phyloP scores from a whole-genome alignment of 1,139 yeast genomes.

The Chernovozyma aurita region DNA sequence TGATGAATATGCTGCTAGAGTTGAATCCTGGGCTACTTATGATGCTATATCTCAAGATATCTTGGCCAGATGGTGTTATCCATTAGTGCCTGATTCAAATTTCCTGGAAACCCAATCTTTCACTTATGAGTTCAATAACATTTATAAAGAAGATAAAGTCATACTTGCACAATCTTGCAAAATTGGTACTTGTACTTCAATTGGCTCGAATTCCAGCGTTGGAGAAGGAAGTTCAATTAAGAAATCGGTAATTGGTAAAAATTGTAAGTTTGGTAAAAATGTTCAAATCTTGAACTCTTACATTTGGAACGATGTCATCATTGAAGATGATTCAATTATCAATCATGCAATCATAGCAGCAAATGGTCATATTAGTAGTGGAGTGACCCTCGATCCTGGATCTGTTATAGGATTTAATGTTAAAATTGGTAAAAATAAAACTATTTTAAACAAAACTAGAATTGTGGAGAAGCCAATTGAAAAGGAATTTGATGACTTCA shows the following conservation, averaged over 20 bases:
- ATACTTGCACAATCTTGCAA: constrained; percentile 90
- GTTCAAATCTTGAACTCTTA: constrained; percentile 69
- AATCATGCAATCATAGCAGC: constrained; percentile 68
- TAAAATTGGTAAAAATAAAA: constrained; percentile 48
- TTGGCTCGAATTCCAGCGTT: constrained; percentile 70
- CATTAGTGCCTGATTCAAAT: constrained; percentile 85
- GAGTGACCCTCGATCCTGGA: constrained; percentile 56
- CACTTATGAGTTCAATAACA: constrained; percentile 75
- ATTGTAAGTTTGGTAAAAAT: constrained; percentile 78
- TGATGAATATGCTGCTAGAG: constrained; percentile 84
- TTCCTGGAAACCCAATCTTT: constrained; percentile 67
- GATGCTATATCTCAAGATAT: constrained; percentile 90
- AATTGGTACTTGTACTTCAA: constrained; percentile 69
- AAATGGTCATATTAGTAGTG: constrained; percentile 49
- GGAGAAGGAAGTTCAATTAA: constrained; percentile 53
- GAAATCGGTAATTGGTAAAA: constrained; percentile 77
- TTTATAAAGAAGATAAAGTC: constrained; percentile 80
- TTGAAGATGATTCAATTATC: constrained; percentile 61
- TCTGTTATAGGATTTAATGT: constrained; percentile 80
- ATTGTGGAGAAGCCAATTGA: constrained; percentile 46
- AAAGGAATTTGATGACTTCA: constrained; percentile 20
- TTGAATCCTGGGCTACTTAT: constrained; percentile 89
- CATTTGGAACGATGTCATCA: constrained; percentile 77
- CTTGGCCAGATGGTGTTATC: constrained; percentile 88
- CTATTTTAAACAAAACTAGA: constrained; percentile 47